These are phyloP conservation scores for Agroathelia rolfsii DNA, from an alignment of 1,284 basidiomycete species.

Conservation along the genomic window DNA sequence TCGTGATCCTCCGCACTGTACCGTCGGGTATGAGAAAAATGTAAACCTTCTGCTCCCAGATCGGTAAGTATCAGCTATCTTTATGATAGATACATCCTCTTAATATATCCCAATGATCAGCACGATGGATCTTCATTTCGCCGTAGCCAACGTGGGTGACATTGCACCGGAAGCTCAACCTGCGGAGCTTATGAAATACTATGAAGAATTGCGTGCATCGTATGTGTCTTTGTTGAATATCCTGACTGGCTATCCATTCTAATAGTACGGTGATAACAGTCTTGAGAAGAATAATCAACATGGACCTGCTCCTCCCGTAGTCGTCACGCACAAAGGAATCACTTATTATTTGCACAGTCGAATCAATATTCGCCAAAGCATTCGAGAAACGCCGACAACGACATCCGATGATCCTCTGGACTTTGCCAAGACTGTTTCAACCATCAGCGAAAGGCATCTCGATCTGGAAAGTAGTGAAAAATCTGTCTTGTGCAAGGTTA, in stretches of 20 bases:
- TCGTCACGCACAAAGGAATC: conserved; percentile 27
- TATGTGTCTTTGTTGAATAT: conserved; percentile 22
- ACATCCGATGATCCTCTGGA: too few species aligned
- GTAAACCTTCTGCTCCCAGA: conserved; percentile 50
- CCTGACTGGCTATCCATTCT: conserved; percentile 8
- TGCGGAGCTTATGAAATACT: conserved; percentile 32
- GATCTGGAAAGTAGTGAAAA: conserved; percentile 50
- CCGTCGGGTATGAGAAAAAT: conserved; percentile 23
- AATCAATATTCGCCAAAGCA: conserved; percentile 38
- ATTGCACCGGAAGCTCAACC: conserved; percentile 28
- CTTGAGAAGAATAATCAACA: conserved; percentile 22
- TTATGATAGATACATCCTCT: conserved; percentile 1
- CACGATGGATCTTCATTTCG: conserved; percentile 39
- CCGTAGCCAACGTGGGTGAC: conserved; percentile 25
- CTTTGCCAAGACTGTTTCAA: conserved; percentile 12
- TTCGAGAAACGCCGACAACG: conserved; percentile 18
- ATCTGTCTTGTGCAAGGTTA: conserved; percentile 45
- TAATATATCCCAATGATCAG: conserved; percentile 21
- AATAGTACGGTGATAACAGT: conserved; percentile 16
- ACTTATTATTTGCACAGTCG: conserved; percentile 42
- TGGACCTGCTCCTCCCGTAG: conserved; percentile 39
- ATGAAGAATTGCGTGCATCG: conserved; percentile 31
- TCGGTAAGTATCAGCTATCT: conserved; percentile 29
- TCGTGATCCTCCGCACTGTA: too few species aligned
- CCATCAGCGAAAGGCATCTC: conserved; percentile 33